Base-by-base conservation (phyloP, 495 filamentous ascomycete species). In the Copromyces sp. region DNA sequence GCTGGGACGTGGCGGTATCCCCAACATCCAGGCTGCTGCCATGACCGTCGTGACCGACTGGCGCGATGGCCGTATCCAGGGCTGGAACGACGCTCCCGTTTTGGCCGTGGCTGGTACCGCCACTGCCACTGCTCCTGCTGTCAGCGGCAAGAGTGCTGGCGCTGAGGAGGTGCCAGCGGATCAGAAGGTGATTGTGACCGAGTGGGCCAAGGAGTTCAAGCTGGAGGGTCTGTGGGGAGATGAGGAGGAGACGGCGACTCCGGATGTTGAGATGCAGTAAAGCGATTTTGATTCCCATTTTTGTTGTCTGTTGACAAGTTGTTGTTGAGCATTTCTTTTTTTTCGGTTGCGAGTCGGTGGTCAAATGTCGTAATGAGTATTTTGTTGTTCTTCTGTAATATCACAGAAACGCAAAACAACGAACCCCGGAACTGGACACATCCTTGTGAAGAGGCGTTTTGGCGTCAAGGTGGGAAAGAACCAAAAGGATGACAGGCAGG, bases 171-270 rank as follows among this genome's bases (percentile, higher is more conserved):
- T 77, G 6, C 82, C 84, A 69, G 81, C 84, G n/a, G 93, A 95
- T 77, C 90, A 90, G 78, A 94, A 94, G 81, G 87, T 91, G 82
- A 91, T 99, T 75, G 95, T 98, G 20, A 92, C 89, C 24, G 90
- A 95, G 81, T 98, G 95, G 96, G 93, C 94, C 4, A 88, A 91
- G 80, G 96, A 98, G 83, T 98, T 99, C 81, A 94, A 94, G 84
- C 86, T 99, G 41, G 95, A 98, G 77, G 95, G 94, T 0, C 80
- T 99, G n/a, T 97, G 92, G 91, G 93, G 91, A 2, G 89, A 92
- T 73, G 81, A 79, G 39, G 78, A 77, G 12, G 74, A 59, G 53
- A 75, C 65, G 42, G 73, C 41, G 1, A 81, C 59, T 4, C 71
- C 79, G 72, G 78, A 82, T 70, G 73, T 79, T 45, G 78, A 80